Conservation (phyloP, 306 rosid species). For the Dryas alaskensis region DNA sequence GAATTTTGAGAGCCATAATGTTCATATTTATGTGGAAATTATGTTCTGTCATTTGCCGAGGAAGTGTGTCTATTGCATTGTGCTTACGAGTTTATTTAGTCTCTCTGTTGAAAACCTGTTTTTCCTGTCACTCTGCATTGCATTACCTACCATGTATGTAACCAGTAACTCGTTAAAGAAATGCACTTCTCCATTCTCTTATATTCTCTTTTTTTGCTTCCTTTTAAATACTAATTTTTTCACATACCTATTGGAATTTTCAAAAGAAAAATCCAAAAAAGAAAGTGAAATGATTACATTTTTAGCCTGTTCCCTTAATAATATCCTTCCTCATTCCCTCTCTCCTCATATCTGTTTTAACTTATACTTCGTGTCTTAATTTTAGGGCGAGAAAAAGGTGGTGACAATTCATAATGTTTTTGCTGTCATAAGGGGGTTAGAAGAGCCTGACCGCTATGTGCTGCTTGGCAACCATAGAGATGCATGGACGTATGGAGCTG, state of each 20-base stretch:
- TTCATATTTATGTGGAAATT: not conserved
- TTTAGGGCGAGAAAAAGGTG: slow-evolving; percentile 80
- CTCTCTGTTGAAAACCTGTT: slow-evolving; percentile 1
- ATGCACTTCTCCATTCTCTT: not conserved
- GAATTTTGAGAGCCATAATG: not conserved
- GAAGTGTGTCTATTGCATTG: not conserved
- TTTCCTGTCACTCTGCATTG: not conserved
- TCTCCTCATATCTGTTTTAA: not conserved
- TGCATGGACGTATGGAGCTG: slow-evolving; percentile 98
- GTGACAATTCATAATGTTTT: slow-evolving; percentile 66
- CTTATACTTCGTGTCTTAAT: slow-evolving; percentile 4
- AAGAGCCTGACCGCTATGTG: slow-evolving; percentile 91
- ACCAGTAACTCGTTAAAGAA: not conserved
- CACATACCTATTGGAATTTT: not conserved
- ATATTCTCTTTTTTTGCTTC: not conserved
- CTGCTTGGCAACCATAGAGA: slow-evolving; percentile 95
- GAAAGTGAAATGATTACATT: not conserved
- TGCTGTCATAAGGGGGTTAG: slow-evolving; percentile 72
- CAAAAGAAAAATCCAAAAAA: not conserved
- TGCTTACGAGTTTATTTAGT: not conserved
- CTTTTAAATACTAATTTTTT: not conserved
- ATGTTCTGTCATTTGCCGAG: not conserved
- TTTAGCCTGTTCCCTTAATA: not conserved
- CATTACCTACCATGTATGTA: not conserved
- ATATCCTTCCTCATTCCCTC: not conserved